Evolutionary conservation across 768 basidiomycete species (phyloP), one percentile per base, ranked within the genome.

Genomic region (Suillus subaureus): DNA sequence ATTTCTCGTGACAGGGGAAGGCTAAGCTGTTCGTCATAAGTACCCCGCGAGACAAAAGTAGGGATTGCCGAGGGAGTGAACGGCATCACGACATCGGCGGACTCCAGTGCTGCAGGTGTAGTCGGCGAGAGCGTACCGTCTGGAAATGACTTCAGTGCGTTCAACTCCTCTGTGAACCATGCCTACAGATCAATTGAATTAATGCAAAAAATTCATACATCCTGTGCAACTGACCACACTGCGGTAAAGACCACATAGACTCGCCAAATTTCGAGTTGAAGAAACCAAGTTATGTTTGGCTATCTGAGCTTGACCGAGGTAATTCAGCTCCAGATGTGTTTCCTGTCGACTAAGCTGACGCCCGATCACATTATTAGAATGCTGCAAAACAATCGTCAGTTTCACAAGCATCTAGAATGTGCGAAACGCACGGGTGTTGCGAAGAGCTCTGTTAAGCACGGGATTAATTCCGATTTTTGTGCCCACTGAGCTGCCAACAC

Each of bases 1-100:
- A 97, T 98, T 66, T 96, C 96, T 52, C 81, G 82, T 1, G 95
- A 96, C 39, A 98, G 80, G 4, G 94, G 92, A 5, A 98, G 81
- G 64, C 80, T 82, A 35, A 95, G 78, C 26, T 82, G 80, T 21
- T 88, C 86, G 35, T 82, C 75, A 12, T 81, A 70, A 21, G 77
- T 67, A 13, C 75, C 66, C 0, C 81, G 77, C 1, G 79, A 74
- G 28, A 83, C 63, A 0, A 78, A 70, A n/a, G 87, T 82, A 16
- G 84, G 74, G 64, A 81, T 79, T 0, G 85, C 81, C 3, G 85
- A 83, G 16, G 82, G 77, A 4, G 75, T 75, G 42, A 80, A 79
- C 1, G 84, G 80, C 7, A 83, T 81, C 23, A 69, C 60, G 6
- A 79, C 68, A 21, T 84, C 84, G 35, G 80, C 56, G 4, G 87